Evolutionary conservation across 257 asterid genomes (phyloP).

Genomic region (Ligustrum vulgare): DNA sequence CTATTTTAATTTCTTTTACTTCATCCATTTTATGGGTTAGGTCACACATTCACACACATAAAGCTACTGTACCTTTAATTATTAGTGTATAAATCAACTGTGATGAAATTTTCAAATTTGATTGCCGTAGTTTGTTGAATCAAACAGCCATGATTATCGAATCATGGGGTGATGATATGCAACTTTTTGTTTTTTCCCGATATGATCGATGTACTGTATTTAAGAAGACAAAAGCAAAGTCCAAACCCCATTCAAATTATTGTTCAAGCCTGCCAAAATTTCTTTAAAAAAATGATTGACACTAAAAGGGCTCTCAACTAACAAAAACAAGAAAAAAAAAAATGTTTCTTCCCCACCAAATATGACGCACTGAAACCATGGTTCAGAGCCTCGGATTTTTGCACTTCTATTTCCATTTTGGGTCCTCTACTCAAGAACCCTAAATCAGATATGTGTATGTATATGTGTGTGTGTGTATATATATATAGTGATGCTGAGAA

Average conservation of each 20-base stretch:
- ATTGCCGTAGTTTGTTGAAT: background rate
- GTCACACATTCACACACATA: too few relatives aligned
- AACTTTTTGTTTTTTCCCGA: conserved; percentile 42
- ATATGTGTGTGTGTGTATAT: too few relatives aligned
- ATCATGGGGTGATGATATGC: conserved; percentile 42
- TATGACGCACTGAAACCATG: conserved; percentile 23
- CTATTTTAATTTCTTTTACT: too few relatives aligned
- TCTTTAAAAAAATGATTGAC: too few relatives aligned
- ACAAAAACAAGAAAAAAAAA: too few relatives aligned
- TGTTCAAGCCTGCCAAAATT: too few relatives aligned
- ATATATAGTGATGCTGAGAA: background rate
- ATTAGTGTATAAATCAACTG: background rate
- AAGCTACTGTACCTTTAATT: background rate
- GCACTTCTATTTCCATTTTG: background rate
- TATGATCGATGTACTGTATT: conserved; percentile 35
- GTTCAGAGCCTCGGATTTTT: background rate
- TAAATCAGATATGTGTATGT: background rate
- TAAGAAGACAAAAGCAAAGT: conserved; percentile 57
- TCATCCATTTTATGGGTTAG: too few relatives aligned
- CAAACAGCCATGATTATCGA: conserved; percentile 43
- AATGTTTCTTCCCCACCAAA: conserved; percentile 25
- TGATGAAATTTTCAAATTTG: background rate
- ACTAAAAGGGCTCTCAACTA: too few relatives aligned
- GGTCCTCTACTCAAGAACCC: conserved; percentile 24
- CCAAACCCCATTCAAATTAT: conserved; percentile 38